Base-by-base conservation (phyloP, 345 rosid species). In the Brassica juncea region DNA sequence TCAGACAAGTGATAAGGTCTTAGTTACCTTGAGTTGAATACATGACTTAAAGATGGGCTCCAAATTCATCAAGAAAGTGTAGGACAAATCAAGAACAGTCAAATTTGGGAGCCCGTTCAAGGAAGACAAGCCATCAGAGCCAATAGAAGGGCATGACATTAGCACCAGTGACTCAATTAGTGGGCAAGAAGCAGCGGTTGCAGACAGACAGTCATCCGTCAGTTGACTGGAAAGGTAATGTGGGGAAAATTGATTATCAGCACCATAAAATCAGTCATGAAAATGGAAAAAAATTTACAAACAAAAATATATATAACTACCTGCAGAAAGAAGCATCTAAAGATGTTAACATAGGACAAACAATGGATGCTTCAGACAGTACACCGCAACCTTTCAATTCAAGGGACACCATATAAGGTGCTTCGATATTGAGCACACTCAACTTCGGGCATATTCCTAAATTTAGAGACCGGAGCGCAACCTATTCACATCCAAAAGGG, bases 351-450 rank as follows among this genome's bases (percentile, higher is more conserved):
- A 83, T 86, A 64, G 99, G 97, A 77, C 98, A 93, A 31, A 87
- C 79, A 67, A 95, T 90, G 65, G 88, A 85, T 77, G 92, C 98
- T 74, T 91, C 91, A 30, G 97, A 89, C 67, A 91, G 80, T 11
- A 89, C 94, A 77, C 99, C 98, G 62, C 99, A 95, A 73, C 98
- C 98, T 85, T 95, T 89, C 85, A 95, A 85, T 90, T 95, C 99
- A 14, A 95, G 93, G 42, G 90, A 80, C 77, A 85, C 90, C 99
- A 95, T 88, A 72, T 39, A 66, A 4, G 92, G 91, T 11, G 97
- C 98, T 86, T 95, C 90, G 57, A 93, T 91, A 78, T 15, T 81
- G 63, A 95, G 97, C 8, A 80, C 71, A 54, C 81, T 88, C 90
- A 95, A 61, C 83, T 95, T 93, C 12, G 99, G 98, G 80, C 98